Evolutionary conservation across 1,139 yeast species (phyloP), one percentile per base, ranked within the genome.

Genomic region (Blastobotrys buckinghamii): DNA sequence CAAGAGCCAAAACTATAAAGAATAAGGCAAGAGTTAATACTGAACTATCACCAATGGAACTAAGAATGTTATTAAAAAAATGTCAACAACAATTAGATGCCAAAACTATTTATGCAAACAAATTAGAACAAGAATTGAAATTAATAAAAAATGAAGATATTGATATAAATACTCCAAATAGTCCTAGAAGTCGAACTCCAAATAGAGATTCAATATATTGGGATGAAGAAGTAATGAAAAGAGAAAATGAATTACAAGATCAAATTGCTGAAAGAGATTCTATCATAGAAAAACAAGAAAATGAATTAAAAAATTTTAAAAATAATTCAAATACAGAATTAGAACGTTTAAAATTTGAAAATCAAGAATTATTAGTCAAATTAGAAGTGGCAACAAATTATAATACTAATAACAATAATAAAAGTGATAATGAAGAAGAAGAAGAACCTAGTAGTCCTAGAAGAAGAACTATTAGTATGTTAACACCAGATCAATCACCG

Each of bases 1-100:
- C 81, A 2, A 71, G 95, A 43, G 94, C 95, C 10, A 86, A 84
- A 65, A 72, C 70, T 42, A 84, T 89, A 54, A 75, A 77, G 61
- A 86, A 85, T 62, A 74, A 72, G 51, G 85, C 88, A 5, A 81
- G 78, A 62, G 73, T 83, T 39, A 86, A 86, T 59, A 75, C 82
- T 6, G 94, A 84, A 55, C 68, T 84, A 41, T 80, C 88, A 55
- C 69, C 80, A 1, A 64, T 71, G 19, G 82, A 80, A 53, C 68
- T 83, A 47, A 70, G 81, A 51, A 70, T 70, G 43, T 72, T 75
- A 51, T 65, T 83, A 17, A 68, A 70, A 16, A 73, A 74, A 52
- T 69, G 82, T 49, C 79, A 77, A 54, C 65, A 68, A 36, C 67
- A 71, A 22, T 77, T 79, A 53, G 74, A 73, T 37, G 70, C 74